phyloP scores from a whole-genome alignment of 352 stramenopile species.

The Aphanomyces invadans region DNA sequence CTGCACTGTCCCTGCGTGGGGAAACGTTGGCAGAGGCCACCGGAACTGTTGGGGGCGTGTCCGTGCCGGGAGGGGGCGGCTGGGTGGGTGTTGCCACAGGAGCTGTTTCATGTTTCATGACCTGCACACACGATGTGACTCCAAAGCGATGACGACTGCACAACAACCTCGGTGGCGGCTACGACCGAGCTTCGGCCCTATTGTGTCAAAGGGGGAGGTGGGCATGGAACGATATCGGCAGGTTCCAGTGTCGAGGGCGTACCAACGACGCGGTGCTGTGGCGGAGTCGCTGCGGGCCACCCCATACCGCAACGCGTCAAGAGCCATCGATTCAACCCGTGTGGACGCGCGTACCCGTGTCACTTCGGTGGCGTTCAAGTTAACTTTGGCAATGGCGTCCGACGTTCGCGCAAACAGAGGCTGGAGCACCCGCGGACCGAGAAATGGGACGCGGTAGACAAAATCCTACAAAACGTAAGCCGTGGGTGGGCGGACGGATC shows the following conservation, averaged over 20 bases:
- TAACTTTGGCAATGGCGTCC: not conserved
- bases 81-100: too few species aligned
- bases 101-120: too few species aligned
- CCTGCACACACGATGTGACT: too few species aligned
- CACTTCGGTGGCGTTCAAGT: not conserved
- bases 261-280: not conserved
- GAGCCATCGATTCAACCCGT: too few species aligned
- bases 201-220: too few species aligned
- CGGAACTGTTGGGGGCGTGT: too few species aligned
- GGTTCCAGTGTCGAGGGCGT: too few species aligned
- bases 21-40: too few species aligned
- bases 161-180: not conserved
- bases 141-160: not conserved
- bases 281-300: not conserved
- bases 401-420: not conserved
- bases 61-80: too few species aligned
- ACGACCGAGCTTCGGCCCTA: not conserved
- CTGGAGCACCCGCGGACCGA: conserved; percentile 10
- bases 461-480: conserved; percentile 1
- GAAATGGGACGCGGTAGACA: conserved; percentile 1
- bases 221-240: too few species aligned
- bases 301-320: not conserved
- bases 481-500: not conserved
- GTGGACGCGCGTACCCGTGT: conserved; percentile 2
- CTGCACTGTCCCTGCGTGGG: too few species aligned